Evolutionary conservation across 2,329 filamentous ascomycete genomes (phyloP).

Genomic region (Clarireedia sp.): DNA sequence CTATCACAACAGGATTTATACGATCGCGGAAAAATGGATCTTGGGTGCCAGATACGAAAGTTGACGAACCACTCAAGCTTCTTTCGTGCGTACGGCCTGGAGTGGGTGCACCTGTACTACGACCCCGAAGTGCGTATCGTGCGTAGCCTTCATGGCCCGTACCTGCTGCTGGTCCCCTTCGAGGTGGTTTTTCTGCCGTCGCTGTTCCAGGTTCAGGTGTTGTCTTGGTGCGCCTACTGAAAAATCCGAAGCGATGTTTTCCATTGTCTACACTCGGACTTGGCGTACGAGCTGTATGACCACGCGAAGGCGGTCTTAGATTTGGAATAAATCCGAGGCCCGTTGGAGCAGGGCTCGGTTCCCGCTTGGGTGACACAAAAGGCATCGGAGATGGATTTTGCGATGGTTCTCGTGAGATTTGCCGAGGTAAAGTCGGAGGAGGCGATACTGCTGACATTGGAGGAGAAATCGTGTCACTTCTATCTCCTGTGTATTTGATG

Average conservation of each 20-base stretch:
- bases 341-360: constrained; percentile 23
- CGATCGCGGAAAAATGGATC: constrained; percentile 54
- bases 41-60: constrained; percentile 41
- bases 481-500: constrained; percentile 19
- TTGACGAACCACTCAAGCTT: constrained; percentile 31
- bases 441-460: constrained; percentile 17
- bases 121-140: constrained; percentile 50
- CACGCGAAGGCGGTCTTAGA: constrained; percentile 25
- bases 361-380: constrained; percentile 25
- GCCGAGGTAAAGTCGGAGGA: constrained; percentile 28
- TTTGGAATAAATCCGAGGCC: constrained; percentile 28
- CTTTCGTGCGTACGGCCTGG: constrained; percentile 34
- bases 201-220: constrained; percentile 39
- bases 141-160: constrained; percentile 89
- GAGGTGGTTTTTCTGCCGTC: constrained; percentile 48
- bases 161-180: constrained; percentile 81
- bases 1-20: constrained; percentile 59
- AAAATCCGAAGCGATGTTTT: constrained; percentile 66
- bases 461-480: constrained; percentile 20
- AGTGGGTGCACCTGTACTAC: constrained; percentile 52
- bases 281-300: constrained; percentile 36
- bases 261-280: constrained; percentile 52
- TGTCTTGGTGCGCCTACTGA: constrained; percentile 63
- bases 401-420: constrained; percentile 29
- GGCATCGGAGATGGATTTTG: constrained; percentile 29